A percentile compares a stretch with the other conserved stretches of the same genome.
phyloP scores from a whole-genome alignment of 768 basidiomycete species.

The Polyporus arcularius region DNA sequence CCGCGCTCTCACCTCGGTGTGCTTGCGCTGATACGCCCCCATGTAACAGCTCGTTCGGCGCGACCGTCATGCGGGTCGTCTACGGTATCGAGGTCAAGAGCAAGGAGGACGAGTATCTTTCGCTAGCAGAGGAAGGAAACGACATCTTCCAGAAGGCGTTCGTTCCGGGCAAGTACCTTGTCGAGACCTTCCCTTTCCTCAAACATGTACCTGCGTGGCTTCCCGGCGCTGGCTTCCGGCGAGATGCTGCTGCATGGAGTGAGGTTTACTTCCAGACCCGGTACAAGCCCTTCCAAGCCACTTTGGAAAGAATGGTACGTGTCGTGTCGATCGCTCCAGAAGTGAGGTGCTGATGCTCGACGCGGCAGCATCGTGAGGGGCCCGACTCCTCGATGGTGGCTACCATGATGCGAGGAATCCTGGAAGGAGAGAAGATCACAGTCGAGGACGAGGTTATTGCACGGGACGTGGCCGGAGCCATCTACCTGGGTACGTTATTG shows the following conservation, averaged over 20 bases:
- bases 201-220: constrained; percentile 21
- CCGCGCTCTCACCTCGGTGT: not conserved
- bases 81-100: constrained; percentile 19
- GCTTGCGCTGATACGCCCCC: not conserved
- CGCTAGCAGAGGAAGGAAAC: not conserved
- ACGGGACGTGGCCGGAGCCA: not conserved
- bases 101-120: constrained; percentile 1
- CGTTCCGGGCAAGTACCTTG: not conserved
- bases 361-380: not conserved
- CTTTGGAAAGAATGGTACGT: not conserved
- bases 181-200: not conserved
- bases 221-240: constrained; percentile 18
- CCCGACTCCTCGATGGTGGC: not conserved
- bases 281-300: not conserved
- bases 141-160: not conserved
- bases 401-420: not conserved
- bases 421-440: not conserved
- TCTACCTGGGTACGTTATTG: not conserved
- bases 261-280: not conserved
- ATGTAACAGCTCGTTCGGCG: constrained; percentile 18
- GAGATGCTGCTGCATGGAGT: constrained; percentile 1
- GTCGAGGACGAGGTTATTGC: not conserved
- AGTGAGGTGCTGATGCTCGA: not conserved
- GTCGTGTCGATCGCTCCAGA: no score
- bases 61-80: constrained; percentile 18